phyloP scores from a whole-genome alignment of 169 alveolate species.

The Eimeria praecox region DNA sequence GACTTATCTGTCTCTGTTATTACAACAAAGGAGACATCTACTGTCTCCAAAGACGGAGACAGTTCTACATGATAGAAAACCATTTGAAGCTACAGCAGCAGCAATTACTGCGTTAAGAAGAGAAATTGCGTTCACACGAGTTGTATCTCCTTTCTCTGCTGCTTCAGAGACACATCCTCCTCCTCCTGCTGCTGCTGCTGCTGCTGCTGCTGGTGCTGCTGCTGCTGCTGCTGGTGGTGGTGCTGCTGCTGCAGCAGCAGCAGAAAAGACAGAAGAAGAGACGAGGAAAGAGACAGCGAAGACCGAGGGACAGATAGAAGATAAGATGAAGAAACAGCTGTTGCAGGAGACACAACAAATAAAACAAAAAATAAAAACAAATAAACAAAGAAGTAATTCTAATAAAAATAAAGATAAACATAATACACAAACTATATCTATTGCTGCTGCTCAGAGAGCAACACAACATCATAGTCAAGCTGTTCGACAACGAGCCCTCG shows the following conservation, averaged over 20 bases:
- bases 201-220: background rate
- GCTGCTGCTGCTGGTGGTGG: background rate
- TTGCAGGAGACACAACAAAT: background rate
- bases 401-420: background rate
- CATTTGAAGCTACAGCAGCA: background rate
- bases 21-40: background rate
- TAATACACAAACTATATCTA: background rate
- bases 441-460: constrained; percentile 18
- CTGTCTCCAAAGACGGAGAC: background rate
- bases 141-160: background rate
- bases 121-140: background rate
- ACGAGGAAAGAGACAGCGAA: background rate
- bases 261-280: background rate
- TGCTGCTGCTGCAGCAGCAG: background rate
- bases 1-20: background rate
- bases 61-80: background rate
- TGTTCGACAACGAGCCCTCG: constrained; percentile 7
- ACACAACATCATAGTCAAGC: constrained; percentile 1
- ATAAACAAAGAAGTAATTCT: background rate
- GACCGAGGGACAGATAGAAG: background rate
- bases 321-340: background rate
- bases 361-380: background rate
- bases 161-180: background rate
- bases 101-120: background rate
- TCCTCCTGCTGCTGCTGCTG: background rate